phyloP scores from a whole-genome alignment of 2,329 filamentous ascomycete species.

The Byssothecium circinans region DNA sequence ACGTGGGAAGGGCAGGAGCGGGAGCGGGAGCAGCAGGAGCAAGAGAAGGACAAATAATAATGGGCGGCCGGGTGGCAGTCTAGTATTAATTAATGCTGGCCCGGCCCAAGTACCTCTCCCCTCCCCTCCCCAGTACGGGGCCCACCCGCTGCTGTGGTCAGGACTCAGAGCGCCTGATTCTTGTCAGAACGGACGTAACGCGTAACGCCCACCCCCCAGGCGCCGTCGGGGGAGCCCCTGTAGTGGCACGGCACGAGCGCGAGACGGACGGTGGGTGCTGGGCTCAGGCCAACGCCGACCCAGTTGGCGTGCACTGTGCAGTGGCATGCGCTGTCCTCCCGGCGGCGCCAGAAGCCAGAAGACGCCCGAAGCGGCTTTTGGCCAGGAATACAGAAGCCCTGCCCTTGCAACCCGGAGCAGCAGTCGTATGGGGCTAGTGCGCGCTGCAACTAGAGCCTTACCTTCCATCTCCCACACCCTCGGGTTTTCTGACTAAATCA shows the following conservation, averaged over 20 bases:
- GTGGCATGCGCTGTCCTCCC: conserved; percentile 1
- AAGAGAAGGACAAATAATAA: no score
- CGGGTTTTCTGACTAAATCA: conserved; percentile 16
- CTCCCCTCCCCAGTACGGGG: no score
- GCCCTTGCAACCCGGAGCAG: conserved; percentile 10
- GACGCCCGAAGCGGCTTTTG: conserved; percentile 5
- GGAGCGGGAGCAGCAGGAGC: no score
- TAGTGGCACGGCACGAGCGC: conserved; percentile 14
- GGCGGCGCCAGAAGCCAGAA: conserved; percentile 1
- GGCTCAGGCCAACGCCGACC: not conserved
- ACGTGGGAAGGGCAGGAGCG: no score
- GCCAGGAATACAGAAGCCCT: conserved; percentile 4
- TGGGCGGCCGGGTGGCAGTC: no score
- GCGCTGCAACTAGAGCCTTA: conserved; percentile 1
- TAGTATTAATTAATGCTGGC: no score
- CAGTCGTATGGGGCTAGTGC: conserved; percentile 16
- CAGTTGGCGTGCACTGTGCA: no score
- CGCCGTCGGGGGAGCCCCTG: not conserved
- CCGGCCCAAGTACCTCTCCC: no score
- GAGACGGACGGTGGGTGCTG: conserved; percentile 6
- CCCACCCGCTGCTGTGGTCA: no score
- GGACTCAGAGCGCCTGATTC: no score
- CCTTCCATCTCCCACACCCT: conserved; percentile 23
- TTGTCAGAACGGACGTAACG: not conserved
- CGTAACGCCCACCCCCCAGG: conserved; percentile 17